A percentile compares a stretch with the other conserved stretches of the same genome.
Evolutionary conservation across 1,284 basidiomycete genomes (phyloP).

Genomic region (Heliocybe sulcata): DNA sequence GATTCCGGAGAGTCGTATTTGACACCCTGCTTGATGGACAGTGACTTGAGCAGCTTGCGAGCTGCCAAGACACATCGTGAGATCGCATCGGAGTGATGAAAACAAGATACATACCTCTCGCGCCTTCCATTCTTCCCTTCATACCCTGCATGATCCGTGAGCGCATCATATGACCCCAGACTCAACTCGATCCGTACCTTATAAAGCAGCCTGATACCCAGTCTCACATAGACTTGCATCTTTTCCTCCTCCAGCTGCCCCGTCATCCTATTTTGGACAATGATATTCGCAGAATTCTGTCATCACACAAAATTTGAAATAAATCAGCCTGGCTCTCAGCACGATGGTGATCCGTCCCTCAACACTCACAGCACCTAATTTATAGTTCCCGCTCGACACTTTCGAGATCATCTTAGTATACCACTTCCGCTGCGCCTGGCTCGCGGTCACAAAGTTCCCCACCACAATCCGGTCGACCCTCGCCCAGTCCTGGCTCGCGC

Average conservation of each 20-base stretch:
- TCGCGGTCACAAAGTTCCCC: conserved; percentile 92
- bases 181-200: conserved; percentile 39
- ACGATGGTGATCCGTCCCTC: conserved; percentile 6
- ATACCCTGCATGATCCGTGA: conserved; percentile 48
- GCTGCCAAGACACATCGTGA: conserved; percentile 30
- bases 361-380: conserved; percentile 77
- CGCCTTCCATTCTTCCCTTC: conserved; percentile 86
- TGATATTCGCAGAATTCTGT: conserved; percentile 94
- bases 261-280: conserved; percentile 87
- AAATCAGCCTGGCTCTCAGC: neutral
- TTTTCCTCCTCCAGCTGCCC: conserved; percentile 97
- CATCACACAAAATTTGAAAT: neutral
- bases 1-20: conserved; percentile 90
- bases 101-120: conserved; percentile 48
- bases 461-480: conserved; percentile 86
- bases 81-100: neutral
- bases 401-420: conserved; percentile 86
- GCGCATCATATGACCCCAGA: conserved; percentile 3
- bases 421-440: conserved; percentile 96
- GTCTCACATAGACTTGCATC: conserved; percentile 92
- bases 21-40: conserved; percentile 91
- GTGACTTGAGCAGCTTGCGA: conserved; percentile 75
- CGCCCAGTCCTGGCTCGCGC: conserved; percentile 89
- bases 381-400: conserved; percentile 82
- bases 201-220: conserved; percentile 90